phyloP scores from a whole-genome alignment of 2,329 filamentous ascomycete genomes.

The Colletotrichum zoysiae region DNA sequence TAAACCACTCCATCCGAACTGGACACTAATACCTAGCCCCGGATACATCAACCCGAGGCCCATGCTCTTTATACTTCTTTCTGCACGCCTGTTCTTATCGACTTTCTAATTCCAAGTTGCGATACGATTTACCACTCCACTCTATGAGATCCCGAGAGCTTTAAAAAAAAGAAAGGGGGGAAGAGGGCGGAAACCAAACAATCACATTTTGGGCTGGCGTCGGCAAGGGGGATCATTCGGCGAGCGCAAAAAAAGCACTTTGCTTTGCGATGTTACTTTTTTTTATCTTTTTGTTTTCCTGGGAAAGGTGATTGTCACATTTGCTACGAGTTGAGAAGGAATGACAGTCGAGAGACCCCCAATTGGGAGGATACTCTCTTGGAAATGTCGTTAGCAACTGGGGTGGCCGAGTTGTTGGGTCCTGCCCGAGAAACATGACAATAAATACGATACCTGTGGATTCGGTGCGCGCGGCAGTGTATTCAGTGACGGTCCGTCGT shows the following conservation, averaged over 20 bases:
- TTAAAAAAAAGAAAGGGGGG: conserved; percentile 19
- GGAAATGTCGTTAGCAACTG: conserved; percentile 13
- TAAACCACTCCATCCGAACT: conserved; percentile 51
- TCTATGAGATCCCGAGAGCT: conserved; percentile 29
- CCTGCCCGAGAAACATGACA: conserved; percentile 32
- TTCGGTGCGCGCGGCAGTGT: neutral
- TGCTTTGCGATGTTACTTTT: conserved; percentile 36
- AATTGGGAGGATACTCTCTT: conserved; percentile 11
- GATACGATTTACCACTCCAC: conserved; percentile 42
- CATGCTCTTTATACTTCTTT: conserved; percentile 30
- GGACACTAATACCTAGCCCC: conserved; percentile 21
- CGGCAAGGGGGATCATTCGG: conserved; percentile 39
- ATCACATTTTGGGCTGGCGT: conserved; percentile 40
- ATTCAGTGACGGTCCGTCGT: conserved; percentile 1
- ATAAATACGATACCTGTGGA: conserved; percentile 41
- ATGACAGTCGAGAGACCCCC: conserved; percentile 16
- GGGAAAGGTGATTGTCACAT: conserved; percentile 35
- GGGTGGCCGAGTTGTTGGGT: conserved; percentile 9
- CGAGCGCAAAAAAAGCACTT: conserved; percentile 39
- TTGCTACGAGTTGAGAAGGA: conserved; percentile 36
- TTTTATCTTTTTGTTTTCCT: conserved; percentile 3
- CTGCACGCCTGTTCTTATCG: conserved; percentile 38
- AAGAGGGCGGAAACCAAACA: conserved; percentile 36
- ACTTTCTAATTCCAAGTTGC: conserved; percentile 42
- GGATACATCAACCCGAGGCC: conserved; percentile 10